These are phyloP conservation scores for Bromus sterilis DNA, from an alignment of 176 grass and related monocot species.

Conservation along the genomic window DNA sequence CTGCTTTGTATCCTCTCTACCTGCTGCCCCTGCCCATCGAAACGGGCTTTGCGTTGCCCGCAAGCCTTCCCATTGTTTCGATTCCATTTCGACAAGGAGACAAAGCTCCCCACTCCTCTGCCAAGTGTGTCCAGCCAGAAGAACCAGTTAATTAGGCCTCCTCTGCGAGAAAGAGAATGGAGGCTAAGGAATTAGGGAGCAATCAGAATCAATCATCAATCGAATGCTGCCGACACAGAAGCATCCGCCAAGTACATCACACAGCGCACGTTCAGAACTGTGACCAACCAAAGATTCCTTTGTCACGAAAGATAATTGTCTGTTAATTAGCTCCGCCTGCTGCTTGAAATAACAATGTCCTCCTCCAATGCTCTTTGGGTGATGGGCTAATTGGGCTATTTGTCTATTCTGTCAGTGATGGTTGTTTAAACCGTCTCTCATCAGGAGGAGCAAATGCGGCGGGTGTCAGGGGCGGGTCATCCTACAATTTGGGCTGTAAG, in stretches of 20 bases:
- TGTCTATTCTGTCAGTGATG: background rate
- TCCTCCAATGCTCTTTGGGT: background rate
- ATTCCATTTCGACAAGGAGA: conserved; percentile 26
- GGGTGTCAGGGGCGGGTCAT: conserved; percentile 2
- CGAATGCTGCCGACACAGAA: background rate
- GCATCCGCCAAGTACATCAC: background rate
- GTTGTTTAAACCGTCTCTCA: background rate
- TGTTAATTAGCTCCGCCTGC: background rate
- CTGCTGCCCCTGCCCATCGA: background rate
- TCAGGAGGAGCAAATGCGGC: conserved; percentile 4
- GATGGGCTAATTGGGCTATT: background rate
- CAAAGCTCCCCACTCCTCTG: background rate
- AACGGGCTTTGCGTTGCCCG: conserved; percentile 38
- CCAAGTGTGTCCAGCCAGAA: background rate
- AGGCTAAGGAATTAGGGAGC: background rate
- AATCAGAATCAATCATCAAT: background rate
- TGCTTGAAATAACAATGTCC: background rate
- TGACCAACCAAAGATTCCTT: background rate
- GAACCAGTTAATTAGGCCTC: background rate
- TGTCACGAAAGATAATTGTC: background rate
- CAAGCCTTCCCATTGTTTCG: conserved; percentile 12
- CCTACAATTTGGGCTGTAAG: background rate
- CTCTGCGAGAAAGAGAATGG: background rate
- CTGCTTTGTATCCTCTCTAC: conserved; percentile 13
- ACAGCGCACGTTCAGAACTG: background rate